These are phyloP conservation scores for Fallopia convolvulus DNA, from an alignment of 148 eudicot genomes.

Conservation along the genomic window DNA sequence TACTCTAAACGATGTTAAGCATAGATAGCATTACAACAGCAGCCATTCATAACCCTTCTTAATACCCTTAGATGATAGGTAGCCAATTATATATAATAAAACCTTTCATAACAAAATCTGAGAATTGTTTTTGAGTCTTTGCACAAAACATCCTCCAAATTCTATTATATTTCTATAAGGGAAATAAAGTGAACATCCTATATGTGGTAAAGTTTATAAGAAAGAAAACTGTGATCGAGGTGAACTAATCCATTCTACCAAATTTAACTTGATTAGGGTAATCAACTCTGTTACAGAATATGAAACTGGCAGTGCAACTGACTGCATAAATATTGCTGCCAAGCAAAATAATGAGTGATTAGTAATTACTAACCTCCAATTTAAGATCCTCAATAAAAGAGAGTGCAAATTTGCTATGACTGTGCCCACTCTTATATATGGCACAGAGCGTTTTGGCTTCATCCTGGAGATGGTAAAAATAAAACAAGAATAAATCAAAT, in stretches of 20 bases:
- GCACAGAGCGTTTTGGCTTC: slow-evolving; percentile 54
- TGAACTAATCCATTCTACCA: not conserved
- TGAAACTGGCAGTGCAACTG: not conserved
- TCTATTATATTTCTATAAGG: not conserved
- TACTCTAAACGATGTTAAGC: not conserved
- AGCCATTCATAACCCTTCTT: not conserved
- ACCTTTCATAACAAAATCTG: not conserved
- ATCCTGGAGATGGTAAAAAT: slow-evolving; percentile 43
- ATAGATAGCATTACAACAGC: not conserved
- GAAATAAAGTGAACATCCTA: not conserved
- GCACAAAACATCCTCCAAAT: not conserved
- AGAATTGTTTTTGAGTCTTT: not conserved
- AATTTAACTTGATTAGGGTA: not conserved
- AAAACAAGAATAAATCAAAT: not conserved
- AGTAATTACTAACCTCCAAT: slow-evolving; percentile 39
- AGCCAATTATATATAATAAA: not conserved
- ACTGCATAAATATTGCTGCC: not conserved
- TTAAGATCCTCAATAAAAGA: slow-evolving; percentile 30
- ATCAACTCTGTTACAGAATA: not conserved
- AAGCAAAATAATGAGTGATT: not conserved
- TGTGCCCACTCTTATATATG: slow-evolving; percentile 47
- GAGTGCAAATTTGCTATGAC: slow-evolving; percentile 53
- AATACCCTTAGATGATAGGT: not conserved
- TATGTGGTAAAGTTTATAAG: not conserved
- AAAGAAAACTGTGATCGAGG: not conserved